Evolutionary conservation across 1,284 basidiomycete species (phyloP), one percentile per base, ranked within the genome.

Genomic region (Ganoderma lucidum): DNA sequence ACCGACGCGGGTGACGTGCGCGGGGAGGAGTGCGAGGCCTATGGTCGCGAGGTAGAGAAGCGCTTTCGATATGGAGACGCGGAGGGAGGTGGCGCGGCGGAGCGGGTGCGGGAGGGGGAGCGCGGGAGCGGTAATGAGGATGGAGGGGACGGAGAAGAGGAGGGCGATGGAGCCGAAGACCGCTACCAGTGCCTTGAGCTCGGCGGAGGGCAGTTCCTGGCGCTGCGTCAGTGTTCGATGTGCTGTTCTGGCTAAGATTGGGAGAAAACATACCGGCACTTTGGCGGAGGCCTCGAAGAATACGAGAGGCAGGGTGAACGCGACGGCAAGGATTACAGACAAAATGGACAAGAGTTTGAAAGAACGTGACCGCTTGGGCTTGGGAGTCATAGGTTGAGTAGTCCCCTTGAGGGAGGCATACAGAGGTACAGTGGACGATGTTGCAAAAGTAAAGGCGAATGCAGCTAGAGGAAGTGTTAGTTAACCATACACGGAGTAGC

Each of bases 381-480:
- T 88, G 42, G 81, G 81, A 23, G 80, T 78, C 28, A 83, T 66
- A 2, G 75, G 74, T 9, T 81, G 76, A 48, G 80, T 79, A 15
- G 82, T 80, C 37, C 84, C 84, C 68, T 85, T 84, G 58, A 92
- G 77, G 3, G 90, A 87, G 53, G 87, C 83, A 72, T 91, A 91
- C 64, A 93, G 78, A 14, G 90, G 86, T 10, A 93, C 81, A 3
- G 91, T 90, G 69, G 86, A 86, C 9, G 87, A 81, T 0, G 91
- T 88, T 19, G 88, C 84, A 74, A 92, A 93, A 15, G 88, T 82
- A 75, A 93, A 93, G 6, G 88, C 86, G 39, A 84, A 85, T 3
- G 82, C 82, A 51, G 83, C 90, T 88, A 72, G 67, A 6, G n/a
- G n/a, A 44, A 39, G 28, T 35, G 23, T 61, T 17, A 58, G 53